Evolutionary conservation across 768 basidiomycete genomes (phyloP).

Genomic region (Tubosaeta sp.): DNA sequence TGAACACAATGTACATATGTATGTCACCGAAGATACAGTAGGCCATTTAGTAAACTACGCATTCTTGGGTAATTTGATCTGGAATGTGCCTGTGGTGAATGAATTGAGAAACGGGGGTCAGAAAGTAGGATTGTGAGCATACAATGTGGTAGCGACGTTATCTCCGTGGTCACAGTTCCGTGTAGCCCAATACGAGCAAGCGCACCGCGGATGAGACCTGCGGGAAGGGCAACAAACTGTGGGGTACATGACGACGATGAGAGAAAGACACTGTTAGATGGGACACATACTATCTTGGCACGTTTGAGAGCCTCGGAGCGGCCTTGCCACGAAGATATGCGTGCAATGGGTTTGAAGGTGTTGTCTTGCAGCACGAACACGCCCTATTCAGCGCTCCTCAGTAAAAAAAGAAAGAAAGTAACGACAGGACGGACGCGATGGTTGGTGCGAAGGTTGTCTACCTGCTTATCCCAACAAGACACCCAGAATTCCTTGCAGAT

Average conservation of each 20-base stretch:
- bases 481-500: conserved; percentile 96
- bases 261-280: background rate
- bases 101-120: background rate
- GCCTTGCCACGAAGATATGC: conserved; percentile 79
- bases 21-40: too few species aligned
- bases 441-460: conserved; percentile 93
- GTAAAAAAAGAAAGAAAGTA: background rate
- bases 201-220: conserved; percentile 81
- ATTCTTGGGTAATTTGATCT: conserved; percentile 73
- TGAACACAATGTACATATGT: too few species aligned
- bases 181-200: conserved; percentile 74
- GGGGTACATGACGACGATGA: background rate
- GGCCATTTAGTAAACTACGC: conserved; percentile 20
- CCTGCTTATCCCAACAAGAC: conserved; percentile 89
- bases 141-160: conserved; percentile 85
- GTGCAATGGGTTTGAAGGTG: conserved; percentile 77
- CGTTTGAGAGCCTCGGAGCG: conserved; percentile 65
- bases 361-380: conserved; percentile 94
- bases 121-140: conserved; percentile 19
- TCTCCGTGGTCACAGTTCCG: conserved; percentile 72
- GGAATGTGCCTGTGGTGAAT: conserved; percentile 62
- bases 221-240: conserved; percentile 78
- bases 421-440: conserved; percentile 59
- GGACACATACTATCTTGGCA: conserved; percentile 61
- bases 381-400: conserved; percentile 49